Conservation (phyloP, 768 basidiomycete species). For the Wakefieldia striispora region DNA sequence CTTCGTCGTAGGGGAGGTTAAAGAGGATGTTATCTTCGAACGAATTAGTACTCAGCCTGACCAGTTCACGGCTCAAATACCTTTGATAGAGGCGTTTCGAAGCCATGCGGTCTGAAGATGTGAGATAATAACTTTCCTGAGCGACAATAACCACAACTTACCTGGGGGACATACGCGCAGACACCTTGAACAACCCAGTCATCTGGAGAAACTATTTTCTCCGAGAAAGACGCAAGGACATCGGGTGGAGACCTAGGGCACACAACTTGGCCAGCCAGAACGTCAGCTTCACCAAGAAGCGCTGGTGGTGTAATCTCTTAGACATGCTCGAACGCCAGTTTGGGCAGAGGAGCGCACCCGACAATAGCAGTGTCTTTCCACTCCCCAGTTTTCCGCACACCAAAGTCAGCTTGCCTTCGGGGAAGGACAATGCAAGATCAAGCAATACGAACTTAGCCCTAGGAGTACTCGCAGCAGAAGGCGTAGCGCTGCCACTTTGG, state of each 20-base stretch:
- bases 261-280: conserved; percentile 75
- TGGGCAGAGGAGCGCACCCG: conserved; percentile 39
- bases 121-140: conserved; percentile 4
- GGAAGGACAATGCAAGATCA: conserved; percentile 79
- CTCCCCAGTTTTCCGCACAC: conserved; percentile 89
- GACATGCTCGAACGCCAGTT: not conserved
- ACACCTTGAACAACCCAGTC: conserved; percentile 78
- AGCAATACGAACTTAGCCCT: conserved; percentile 74
- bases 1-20: conserved; percentile 67
- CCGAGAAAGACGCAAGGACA: conserved; percentile 60
- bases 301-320: conserved; percentile 37
- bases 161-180: conserved; percentile 87
- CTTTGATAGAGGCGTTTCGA: conserved; percentile 58
- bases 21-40: conserved; percentile 71
- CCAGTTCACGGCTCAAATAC: conserved; percentile 4
- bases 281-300: conserved; percentile 57
- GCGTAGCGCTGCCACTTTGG: conserved; percentile 41
- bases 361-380: conserved; percentile 83
- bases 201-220: conserved; percentile 41
- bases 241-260: conserved; percentile 87
- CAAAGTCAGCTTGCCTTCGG: conserved; percentile 72
- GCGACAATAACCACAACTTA: conserved; percentile 20
- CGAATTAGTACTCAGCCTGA: conserved; percentile 38
- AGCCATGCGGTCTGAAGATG: conserved; percentile 57
- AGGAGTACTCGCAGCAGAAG: conserved; percentile 69